These are phyloP conservation scores for Saturnispora ahearnii DNA, from an alignment of 805 yeast species.

Conservation along the genomic window DNA sequence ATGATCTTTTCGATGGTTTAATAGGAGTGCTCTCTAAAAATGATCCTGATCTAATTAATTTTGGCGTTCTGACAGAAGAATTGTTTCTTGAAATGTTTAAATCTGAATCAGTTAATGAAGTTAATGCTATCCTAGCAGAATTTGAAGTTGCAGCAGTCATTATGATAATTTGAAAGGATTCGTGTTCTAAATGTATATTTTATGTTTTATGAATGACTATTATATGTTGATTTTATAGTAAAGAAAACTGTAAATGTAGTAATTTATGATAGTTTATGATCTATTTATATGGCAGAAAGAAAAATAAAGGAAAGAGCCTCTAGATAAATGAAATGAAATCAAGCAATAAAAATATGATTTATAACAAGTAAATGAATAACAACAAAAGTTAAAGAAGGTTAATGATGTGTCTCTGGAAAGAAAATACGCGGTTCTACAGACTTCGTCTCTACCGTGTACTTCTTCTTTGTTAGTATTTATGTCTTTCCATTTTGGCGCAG, in stretches of 20 bases:
- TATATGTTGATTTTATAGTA: not conserved
- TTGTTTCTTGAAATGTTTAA: slow-evolving; percentile 16
- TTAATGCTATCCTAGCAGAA: slow-evolving; percentile 17
- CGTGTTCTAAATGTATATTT: not conserved
- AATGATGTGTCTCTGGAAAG: not conserved
- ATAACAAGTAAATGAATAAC: not conserved
- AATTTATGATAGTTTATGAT: not conserved
- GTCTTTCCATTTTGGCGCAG: not conserved
- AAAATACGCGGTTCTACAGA: slow-evolving; percentile 2
- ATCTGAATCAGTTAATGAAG: slow-evolving; percentile 16
- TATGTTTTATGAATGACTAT: not conserved
- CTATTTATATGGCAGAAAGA: not conserved
- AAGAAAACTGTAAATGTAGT: not conserved
- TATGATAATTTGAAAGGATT: not conserved
- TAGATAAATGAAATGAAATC: not conserved
- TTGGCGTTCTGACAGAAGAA: not conserved
- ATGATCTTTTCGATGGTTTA: not conserved
- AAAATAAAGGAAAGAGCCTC: too few relatives aligned
- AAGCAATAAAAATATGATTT: not conserved
- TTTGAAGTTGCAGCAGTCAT: slow-evolving; percentile 8
- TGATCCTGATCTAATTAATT: not conserved
- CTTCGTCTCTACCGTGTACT: not conserved
- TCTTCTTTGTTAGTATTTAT: slow-evolving; percentile 2
- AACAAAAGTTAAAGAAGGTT: not conserved
- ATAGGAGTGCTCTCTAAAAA: slow-evolving; percentile 7